These are phyloP conservation scores for Populus hybrid DNA, from an alignment of 441 rosid genomes.

Conservation along the genomic window DNA sequence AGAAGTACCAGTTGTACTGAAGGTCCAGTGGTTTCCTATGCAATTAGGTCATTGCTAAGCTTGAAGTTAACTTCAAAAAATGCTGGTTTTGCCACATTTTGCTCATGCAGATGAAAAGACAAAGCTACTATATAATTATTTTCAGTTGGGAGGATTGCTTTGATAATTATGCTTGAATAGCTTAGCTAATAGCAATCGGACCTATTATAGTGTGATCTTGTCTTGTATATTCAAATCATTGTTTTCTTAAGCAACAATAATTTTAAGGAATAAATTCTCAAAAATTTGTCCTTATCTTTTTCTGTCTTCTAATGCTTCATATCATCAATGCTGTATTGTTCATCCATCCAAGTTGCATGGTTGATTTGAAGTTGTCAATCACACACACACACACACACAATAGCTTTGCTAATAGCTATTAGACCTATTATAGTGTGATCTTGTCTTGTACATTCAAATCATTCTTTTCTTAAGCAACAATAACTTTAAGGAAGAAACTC, in stretches of 20 bases:
- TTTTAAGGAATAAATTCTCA: background rate
- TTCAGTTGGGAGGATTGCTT: background rate
- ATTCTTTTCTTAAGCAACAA: background rate
- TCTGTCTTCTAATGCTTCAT: background rate
- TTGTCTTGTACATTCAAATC: background rate
- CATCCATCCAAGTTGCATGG: background rate
- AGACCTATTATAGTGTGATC: background rate
- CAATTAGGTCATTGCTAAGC: background rate
- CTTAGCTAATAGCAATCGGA: background rate
- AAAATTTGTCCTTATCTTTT: background rate
- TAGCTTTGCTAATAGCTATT: background rate
- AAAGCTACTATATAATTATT: background rate
- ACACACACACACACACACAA: too few species aligned
- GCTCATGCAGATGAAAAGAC: background rate
- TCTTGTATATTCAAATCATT: background rate
- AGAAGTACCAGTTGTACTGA: background rate
- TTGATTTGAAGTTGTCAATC: background rate
- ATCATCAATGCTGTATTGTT: conserved; percentile 1
- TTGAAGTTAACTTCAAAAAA: background rate
- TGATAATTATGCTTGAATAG: background rate
- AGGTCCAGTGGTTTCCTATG: background rate
- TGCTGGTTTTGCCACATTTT: background rate
- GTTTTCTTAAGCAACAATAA: background rate
- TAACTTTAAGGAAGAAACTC: background rate
- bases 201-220: background rate